Conservation (phyloP, 768 basidiomycete species). For the Galerina sulciceps region DNA sequence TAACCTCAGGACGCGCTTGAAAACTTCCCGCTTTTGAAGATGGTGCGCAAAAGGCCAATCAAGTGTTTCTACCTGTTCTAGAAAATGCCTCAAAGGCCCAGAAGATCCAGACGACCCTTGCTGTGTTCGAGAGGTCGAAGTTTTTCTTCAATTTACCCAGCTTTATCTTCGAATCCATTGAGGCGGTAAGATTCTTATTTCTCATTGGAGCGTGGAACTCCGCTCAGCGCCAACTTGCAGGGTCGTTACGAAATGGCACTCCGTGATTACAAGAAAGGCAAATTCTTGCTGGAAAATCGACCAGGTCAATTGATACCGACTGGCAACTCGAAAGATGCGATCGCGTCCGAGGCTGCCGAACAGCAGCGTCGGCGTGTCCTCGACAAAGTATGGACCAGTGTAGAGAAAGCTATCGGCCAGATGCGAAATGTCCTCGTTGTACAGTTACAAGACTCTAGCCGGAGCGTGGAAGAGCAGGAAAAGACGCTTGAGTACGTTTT, state of each 20-base stretch:
- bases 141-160: slow-evolving; percentile 99
- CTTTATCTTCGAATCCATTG: slow-evolving; percentile 85
- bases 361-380: slow-evolving; percentile 91
- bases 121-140: slow-evolving; percentile 94
- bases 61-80: slow-evolving; percentile 93
- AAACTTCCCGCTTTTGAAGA: slow-evolving; percentile 45
- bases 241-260: slow-evolving; percentile 93
- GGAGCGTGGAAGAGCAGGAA: slow-evolving; percentile 92
- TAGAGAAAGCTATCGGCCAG: slow-evolving; percentile 93
- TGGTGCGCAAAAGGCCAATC: slow-evolving; percentile 91
- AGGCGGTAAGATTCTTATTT: slow-evolving; percentile 64
- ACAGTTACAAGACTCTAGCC: slow-evolving; percentile 80
- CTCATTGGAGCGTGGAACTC: neutral
- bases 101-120: slow-evolving; percentile 88
- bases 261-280: slow-evolving; percentile 97
- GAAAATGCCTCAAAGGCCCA: slow-evolving; percentile 96
- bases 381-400: slow-evolving; percentile 94
- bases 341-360: slow-evolving; percentile 49
- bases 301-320: slow-evolving; percentile 83
- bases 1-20: slow-evolving; percentile 1
- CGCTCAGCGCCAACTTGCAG: slow-evolving; percentile 41
- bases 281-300: slow-evolving; percentile 86
- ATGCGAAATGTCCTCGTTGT: slow-evolving; percentile 79
- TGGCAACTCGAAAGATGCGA: slow-evolving; percentile 63
- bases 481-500: slow-evolving; percentile 85